phyloP scores from a whole-genome alignment of 352 stramenopile species.

The Globisporangium nunn region DNA sequence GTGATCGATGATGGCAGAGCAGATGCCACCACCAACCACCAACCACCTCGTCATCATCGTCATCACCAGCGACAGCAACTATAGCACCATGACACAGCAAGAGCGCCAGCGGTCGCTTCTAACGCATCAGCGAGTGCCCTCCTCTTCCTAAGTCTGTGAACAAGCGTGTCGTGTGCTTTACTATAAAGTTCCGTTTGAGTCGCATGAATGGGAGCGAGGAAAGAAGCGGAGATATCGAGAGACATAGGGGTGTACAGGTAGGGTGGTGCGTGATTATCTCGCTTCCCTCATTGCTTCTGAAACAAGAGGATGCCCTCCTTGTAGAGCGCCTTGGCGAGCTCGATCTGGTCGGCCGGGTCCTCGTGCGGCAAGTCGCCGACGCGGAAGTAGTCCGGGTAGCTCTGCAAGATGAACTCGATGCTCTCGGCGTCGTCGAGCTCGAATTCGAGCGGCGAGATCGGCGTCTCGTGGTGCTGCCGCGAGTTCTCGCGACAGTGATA shows the following conservation, averaged over 20 bases:
- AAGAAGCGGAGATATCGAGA: no score
- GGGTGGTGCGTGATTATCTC: no score
- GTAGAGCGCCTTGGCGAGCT: conserved; percentile 62
- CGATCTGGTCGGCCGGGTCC: conserved; percentile 64
- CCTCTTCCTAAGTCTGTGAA: no score
- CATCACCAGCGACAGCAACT: no score
- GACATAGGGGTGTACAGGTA: background rate
- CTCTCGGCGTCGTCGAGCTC: conserved; percentile 75
- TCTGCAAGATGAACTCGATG: conserved; percentile 69
- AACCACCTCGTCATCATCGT: background rate
- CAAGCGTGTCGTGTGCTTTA: background rate
- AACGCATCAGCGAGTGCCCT: background rate
- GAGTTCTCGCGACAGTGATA: conserved; percentile 82
- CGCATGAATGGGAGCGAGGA: no score
- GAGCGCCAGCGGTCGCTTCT: no score
- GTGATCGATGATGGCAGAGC: background rate
- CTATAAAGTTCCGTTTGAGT: background rate
- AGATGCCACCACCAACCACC: background rate
- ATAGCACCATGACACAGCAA: no score
- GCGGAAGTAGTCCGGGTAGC: conserved; percentile 72
- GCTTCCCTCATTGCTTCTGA: conserved; percentile 31
- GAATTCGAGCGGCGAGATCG: conserved; percentile 68
- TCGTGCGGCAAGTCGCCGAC: conserved; percentile 73
- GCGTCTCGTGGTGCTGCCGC: conserved; percentile 61
- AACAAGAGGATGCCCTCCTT: conserved; percentile 74